phyloP scores from a whole-genome alignment of 1,284 basidiomycete species.

The Cryptococcus hybrid region DNA sequence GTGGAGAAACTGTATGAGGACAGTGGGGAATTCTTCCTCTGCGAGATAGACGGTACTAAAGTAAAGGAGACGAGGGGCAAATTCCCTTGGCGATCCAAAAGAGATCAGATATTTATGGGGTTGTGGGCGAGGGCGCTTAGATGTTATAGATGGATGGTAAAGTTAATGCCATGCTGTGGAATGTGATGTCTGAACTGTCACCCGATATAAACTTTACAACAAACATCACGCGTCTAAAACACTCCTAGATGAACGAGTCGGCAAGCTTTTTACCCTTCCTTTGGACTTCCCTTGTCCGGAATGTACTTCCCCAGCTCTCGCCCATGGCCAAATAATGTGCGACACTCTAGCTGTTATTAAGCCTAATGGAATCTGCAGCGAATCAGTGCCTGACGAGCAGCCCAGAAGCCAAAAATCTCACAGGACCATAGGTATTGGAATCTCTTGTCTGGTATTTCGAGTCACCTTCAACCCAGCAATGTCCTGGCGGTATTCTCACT shows the following conservation, averaged over 20 bases:
- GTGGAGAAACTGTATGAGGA: constrained; percentile 21
- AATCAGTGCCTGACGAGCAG: background rate
- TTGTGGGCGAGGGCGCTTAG: constrained; percentile 18
- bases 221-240: background rate
- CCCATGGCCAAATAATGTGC: constrained; percentile 51
- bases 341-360: constrained; percentile 50
- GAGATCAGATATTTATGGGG: constrained; percentile 33
- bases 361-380: constrained; percentile 47
- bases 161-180: too few species aligned
- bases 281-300: constrained; percentile 28
- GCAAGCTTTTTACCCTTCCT: constrained; percentile 25
- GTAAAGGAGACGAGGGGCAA: constrained; percentile 28
- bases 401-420: constrained; percentile 27
- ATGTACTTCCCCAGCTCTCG: constrained; percentile 29
- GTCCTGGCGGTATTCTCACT: constrained; percentile 48
- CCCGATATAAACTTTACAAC: background rate
- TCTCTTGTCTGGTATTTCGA: constrained; percentile 52
- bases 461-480: constrained; percentile 59
- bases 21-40: constrained; percentile 37
- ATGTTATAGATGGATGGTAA: background rate
- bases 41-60: constrained; percentile 22
- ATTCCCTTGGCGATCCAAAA: constrained; percentile 45
- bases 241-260: too few species aligned
- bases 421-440: constrained; percentile 55
- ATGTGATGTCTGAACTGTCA: background rate